These are phyloP conservation scores for Picea glauca DNA, from an alignment of 75 land plant genomes.

Conservation along the genomic window DNA sequence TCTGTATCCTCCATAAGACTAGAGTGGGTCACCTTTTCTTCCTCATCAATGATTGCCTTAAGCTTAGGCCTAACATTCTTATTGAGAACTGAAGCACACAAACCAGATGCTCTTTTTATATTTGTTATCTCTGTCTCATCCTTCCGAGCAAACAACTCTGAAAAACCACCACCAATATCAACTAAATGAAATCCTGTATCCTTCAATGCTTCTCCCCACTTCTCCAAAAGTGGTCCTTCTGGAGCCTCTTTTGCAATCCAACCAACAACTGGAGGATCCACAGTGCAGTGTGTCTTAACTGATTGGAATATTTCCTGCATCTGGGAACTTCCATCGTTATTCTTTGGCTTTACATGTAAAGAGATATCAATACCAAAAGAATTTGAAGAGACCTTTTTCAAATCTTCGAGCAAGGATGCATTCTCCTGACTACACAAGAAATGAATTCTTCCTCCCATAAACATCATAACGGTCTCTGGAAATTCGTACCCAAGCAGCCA, in stretches of 20 bases:
- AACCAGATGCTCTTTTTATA: slow-evolving; percentile 34
- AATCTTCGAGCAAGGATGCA: slow-evolving; percentile 28
- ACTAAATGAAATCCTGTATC: slow-evolving; percentile 25
- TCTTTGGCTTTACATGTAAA: slow-evolving; percentile 27
- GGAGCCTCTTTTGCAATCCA: slow-evolving; percentile 43
- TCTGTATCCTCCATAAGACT: slow-evolving; percentile 53
- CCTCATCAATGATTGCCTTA: slow-evolving; percentile 44
- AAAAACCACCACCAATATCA: slow-evolving; percentile 35
- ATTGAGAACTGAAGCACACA: slow-evolving; percentile 36
- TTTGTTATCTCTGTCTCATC: slow-evolving; percentile 37
- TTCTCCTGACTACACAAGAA: slow-evolving; percentile 37
- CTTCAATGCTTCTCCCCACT: slow-evolving; percentile 29
- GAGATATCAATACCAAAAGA: slow-evolving; percentile 35
- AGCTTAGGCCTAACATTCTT: slow-evolving; percentile 42
- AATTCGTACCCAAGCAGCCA: slow-evolving; percentile 54
- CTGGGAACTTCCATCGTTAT: slow-evolving; percentile 29
- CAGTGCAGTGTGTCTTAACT: slow-evolving; percentile 12
- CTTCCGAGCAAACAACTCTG: slow-evolving; percentile 46
- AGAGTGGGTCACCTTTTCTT: slow-evolving; percentile 41
- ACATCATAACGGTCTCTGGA: slow-evolving; percentile 49
- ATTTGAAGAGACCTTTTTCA: slow-evolving; percentile 24
- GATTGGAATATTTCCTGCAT: slow-evolving; percentile 34
- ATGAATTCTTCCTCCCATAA: slow-evolving; percentile 31
- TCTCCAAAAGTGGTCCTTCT: slow-evolving; percentile 44
- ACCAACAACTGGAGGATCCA: slow-evolving; percentile 22